Conservation (phyloP, 2,329 filamentous ascomycete species). For the Uncinocarpus reesii region DNA sequence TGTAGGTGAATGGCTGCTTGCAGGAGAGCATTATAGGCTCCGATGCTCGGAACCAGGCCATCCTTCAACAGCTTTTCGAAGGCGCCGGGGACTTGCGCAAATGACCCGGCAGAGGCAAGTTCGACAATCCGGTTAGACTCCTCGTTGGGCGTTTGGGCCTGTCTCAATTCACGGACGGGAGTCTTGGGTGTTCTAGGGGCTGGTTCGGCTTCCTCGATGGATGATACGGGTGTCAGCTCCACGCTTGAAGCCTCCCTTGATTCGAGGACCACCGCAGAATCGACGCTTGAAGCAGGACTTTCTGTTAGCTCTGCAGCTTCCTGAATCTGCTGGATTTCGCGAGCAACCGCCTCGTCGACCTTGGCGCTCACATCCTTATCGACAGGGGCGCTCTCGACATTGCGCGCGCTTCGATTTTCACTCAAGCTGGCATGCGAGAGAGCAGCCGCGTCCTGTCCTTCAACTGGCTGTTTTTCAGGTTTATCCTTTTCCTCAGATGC, state of each 20-base stretch:
- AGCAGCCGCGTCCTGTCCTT: conserved; percentile 14
- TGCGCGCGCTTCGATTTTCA: conserved; percentile 52
- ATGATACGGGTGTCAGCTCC: conserved; percentile 20
- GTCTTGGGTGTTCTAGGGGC: conserved; percentile 40
- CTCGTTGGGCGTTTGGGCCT: conserved; percentile 40
- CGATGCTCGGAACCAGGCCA: conserved; percentile 67
- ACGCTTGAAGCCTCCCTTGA: conserved; percentile 17
- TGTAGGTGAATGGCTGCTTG: conserved; percentile 76
- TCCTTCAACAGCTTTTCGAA: conserved; percentile 85
- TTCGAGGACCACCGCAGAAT: conserved; percentile 18
- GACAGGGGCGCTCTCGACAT: conserved; percentile 41
- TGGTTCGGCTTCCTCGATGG: conserved; percentile 29
- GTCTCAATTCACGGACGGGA: conserved; percentile 48
- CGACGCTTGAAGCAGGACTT: conserved; percentile 24
- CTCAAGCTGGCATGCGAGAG: conserved; percentile 42
- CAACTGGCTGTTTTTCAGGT: conserved; percentile 17
- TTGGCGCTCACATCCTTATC: conserved; percentile 53
- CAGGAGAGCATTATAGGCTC: conserved; percentile 86
- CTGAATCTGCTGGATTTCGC: conserved; percentile 56
- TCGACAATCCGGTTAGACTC: conserved; percentile 71
- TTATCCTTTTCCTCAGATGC: conserved; percentile 27
- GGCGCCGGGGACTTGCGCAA: conserved; percentile 76
- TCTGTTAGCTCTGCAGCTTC: conserved; percentile 42
- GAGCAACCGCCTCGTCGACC: conserved; percentile 73
- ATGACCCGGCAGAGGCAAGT: conserved; percentile 61